Base-by-base conservation (phyloP, 768 basidiomycete species). In the Floccularia luteovirens region DNA sequence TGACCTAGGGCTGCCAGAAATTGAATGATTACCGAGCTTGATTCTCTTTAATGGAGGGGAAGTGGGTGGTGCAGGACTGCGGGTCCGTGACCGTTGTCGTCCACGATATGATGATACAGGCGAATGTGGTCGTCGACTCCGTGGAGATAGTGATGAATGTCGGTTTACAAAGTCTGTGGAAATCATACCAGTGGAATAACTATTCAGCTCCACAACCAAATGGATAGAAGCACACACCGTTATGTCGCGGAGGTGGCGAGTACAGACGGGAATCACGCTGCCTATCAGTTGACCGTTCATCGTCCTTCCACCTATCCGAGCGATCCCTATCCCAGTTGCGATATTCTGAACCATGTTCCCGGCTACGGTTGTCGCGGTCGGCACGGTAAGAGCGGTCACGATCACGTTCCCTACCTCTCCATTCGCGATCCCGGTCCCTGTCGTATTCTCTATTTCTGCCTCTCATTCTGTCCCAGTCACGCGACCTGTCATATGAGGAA, bases 1-100 rank as follows among this genome's bases (percentile, higher is more conserved):
- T 24, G 50, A 47, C 12, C 49, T 51, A 36, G 60, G 44, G 36
- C 54, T 56, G 17, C 41, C 40, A 24, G 42, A 42, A 22, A 56
- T 52, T 23, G 60, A 54, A 43, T 59, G 56, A 30, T 59, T 58
- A 12, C 56, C 60, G 13, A 58, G 39, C 39, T 52, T 53, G 34
- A 58, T 42, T 8, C 47, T 40, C 43, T 46, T 51, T 5, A 43
- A 43, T 6, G 46, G 46, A 22, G 55, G 45, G 24, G 49, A 41
- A 17, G 56, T 51, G 22, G 42, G 54, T 36, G 36, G 42, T 12
- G 14, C 13, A 31, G 53, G 51, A 40, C 56, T 58, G n/a, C 46
- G 43, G 11, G 42, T 48, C 40, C 56, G 53, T 21, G 57, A 40
- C 13, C 48, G 50, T 7, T 39, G 36, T 31, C 52, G 47, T 24